phyloP scores from a whole-genome alignment of 177 flowering plant genomes.

The Vitis hybrid region DNA sequence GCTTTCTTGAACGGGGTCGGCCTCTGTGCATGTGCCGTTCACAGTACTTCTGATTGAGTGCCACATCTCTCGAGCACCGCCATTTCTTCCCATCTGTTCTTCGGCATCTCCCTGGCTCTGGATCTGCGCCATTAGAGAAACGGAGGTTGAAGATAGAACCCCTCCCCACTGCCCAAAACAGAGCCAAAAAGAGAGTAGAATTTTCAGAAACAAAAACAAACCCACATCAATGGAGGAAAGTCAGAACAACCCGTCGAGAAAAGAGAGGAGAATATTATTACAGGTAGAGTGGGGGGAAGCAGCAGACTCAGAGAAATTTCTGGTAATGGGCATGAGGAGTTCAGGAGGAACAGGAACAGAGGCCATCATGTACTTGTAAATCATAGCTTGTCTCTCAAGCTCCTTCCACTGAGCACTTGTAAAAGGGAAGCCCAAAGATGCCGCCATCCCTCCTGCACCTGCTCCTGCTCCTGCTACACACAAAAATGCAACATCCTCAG shows the following conservation, averaged over 20 bases:
- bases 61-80: constrained; percentile 61
- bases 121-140: constrained; percentile 13
- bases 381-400: constrained; percentile 52
- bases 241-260: neutral
- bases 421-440: constrained; percentile 39
- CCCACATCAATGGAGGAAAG: neutral
- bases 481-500: neutral
- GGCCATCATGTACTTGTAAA: constrained; percentile 47
- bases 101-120: constrained; percentile 49
- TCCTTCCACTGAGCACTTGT: constrained; percentile 49
- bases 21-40: constrained; percentile 62
- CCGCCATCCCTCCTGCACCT: constrained; percentile 17
- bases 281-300: constrained; percentile 11
- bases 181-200: neutral
- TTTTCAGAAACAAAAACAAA: neutral
- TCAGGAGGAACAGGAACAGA: constrained; percentile 49
- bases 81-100: constrained; percentile 65
- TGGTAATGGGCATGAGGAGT: constrained; percentile 31
- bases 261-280: constrained; percentile 1
- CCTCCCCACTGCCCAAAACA: neutral
- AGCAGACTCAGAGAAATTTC: constrained; percentile 7
- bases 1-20: constrained; percentile 78
- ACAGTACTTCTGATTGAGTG: constrained; percentile 56
- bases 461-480: neutral
- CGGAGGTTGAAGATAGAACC: neutral